Evolutionary conservation across 2,329 filamentous ascomycete genomes (phyloP).

Genomic region (Tolypocladium capitatum): DNA sequence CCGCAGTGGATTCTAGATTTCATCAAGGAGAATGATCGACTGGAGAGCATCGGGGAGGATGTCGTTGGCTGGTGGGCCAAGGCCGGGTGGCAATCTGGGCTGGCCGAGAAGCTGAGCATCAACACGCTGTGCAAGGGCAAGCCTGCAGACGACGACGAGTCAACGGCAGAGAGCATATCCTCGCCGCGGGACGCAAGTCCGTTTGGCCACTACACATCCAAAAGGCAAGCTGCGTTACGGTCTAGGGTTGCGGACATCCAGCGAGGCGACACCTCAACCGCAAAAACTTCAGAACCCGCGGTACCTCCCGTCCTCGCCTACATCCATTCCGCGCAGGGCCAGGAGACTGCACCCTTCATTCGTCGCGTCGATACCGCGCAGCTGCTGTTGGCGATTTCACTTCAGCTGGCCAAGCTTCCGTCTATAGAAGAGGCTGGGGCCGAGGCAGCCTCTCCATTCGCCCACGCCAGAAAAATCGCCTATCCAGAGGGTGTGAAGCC

Average conservation of each 20-base stretch:
- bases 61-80: conserved; percentile 94
- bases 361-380: conserved; percentile 80
- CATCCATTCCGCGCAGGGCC: conserved; percentile 48
- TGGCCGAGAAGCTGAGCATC: conserved; percentile 66
- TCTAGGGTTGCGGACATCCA: background rate
- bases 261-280: background rate
- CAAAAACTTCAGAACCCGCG: conserved; percentile 7
- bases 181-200: conserved; percentile 14
- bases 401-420: conserved; percentile 77
- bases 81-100: conserved; percentile 73
- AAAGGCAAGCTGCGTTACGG: background rate
- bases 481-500: conserved; percentile 71
- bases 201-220: conserved; percentile 5
- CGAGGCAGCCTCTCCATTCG: conserved; percentile 53
- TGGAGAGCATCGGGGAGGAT: conserved; percentile 85
- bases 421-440: conserved; percentile 50
- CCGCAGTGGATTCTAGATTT: conserved; percentile 85
- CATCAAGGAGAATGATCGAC: conserved; percentile 61
- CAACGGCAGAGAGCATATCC: conserved; percentile 14
- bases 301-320: conserved; percentile 72
- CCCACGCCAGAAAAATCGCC: conserved; percentile 67
- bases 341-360: conserved; percentile 47
- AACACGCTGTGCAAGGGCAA: conserved; percentile 40
- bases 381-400: conserved; percentile 66
- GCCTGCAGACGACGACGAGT: conserved; percentile 23